Conservation (phyloP, 2,329 filamentous ascomycete species). For the Claviceps spartinae region DNA sequence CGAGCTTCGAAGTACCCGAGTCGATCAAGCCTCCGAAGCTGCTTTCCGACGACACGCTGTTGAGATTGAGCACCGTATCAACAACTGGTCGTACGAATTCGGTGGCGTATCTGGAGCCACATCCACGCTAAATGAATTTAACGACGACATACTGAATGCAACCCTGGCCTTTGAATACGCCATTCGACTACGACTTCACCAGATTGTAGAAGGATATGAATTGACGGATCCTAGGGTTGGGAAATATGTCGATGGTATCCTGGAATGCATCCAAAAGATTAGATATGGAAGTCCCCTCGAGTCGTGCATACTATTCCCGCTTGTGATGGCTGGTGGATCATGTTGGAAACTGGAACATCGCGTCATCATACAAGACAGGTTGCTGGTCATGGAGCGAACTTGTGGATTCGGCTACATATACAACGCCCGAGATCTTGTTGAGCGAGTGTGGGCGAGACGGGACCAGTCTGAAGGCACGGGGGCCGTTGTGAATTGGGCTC, state of each 20-base stretch:
- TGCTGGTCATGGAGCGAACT: constrained; percentile 30
- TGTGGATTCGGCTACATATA: constrained; percentile 29
- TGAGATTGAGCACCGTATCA: constrained; percentile 21
- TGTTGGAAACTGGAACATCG: constrained; percentile 23
- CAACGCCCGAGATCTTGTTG: constrained; percentile 24
- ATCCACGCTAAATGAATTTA: constrained; percentile 9
- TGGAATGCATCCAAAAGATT: constrained; percentile 23
- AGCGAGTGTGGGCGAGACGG: constrained; percentile 24
- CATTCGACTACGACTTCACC: constrained; percentile 27
- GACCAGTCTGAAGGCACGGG: constrained; percentile 16
- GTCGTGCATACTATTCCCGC: constrained; percentile 25
- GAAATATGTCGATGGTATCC: constrained; percentile 19
- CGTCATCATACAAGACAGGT: constrained; percentile 24
- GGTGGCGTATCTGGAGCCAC: constrained; percentile 14
- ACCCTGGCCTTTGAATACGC: constrained; percentile 27
- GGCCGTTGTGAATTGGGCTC: constrained; percentile 20
- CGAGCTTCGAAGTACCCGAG: constrained; percentile 18
- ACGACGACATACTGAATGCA: constrained; percentile 20
- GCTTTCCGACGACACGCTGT: constrained; percentile 16
- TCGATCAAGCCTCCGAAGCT: constrained; percentile 17
- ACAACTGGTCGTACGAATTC: constrained; percentile 23
- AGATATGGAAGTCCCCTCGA: constrained; percentile 28
- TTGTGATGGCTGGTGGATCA: constrained; percentile 27
- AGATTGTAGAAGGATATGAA: constrained; percentile 29
- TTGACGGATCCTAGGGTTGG: constrained; percentile 20